Base-by-base conservation (phyloP, 306 rosid species). In the Lathyrus sativus region DNA sequence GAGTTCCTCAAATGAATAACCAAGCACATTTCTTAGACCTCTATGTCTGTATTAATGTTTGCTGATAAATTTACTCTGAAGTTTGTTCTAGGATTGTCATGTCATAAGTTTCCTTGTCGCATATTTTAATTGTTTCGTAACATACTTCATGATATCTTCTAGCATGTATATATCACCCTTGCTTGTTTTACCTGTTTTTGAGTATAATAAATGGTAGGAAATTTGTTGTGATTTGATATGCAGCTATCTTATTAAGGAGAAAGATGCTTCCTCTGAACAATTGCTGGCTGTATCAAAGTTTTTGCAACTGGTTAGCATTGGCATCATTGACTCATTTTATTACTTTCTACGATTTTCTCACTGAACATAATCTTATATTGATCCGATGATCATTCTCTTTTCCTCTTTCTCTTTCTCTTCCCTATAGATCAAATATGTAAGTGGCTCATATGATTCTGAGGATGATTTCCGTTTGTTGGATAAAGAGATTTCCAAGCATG, bases 391-490 rank as follows among this genome's bases (percentile, higher is more conserved):
- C 44, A 54, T 51, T 74, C 17, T 49, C 71, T 45, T 41, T 59
- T 41, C 26, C 4, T 26, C 29, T 26, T 26, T 6, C 15, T 29
- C 11, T 53, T 59, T 71, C 24, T 65, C 71, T 50, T 81, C 58
- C 56, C 50, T 76, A 65, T 62, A 93, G 99, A 79, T 93, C 78
- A 87, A 85, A 81, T 90, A 93, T 76, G 95, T 90, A 29, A 82
- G 92, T 48, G 99, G 99, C 65, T 74, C 97, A 15, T 93, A 93
- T 69, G 96, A 93, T 77, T 81, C 89, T 6, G 89, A 65, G 67
- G 88, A 85, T 70, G 97, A 91, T 62, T 90, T 93, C 75, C 84
- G 38, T 75, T 68, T 68, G 65, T 77, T 93, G 89, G 99, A 93
- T 67, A 90, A 84, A 78, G 92, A 84, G 83, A 90, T 93, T 66